Percentiles rank a stretch among this genome's conserved stretches.
phyloP scores from a whole-genome alignment of 1,284 basidiomycete species.

The Apiotrichum gamsii region DNA sequence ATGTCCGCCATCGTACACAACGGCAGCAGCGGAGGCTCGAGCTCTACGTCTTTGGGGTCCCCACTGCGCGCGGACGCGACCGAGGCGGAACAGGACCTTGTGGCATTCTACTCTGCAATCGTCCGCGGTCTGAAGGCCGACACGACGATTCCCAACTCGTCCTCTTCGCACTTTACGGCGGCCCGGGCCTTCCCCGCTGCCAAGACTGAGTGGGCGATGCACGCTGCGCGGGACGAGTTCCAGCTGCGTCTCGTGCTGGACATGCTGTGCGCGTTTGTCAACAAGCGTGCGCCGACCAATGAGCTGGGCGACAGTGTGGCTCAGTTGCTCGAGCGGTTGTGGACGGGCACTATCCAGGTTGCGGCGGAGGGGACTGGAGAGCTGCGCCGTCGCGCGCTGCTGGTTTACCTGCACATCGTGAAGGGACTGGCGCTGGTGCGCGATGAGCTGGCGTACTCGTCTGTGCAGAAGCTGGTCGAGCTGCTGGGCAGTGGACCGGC shows the following conservation, averaged over 20 bases:
- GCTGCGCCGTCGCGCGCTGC: constrained; percentile 22
- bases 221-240: constrained; percentile 51
- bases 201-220: constrained; percentile 58
- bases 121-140: constrained; percentile 58
- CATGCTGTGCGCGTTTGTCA: constrained; percentile 62
- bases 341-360: constrained; percentile 35
- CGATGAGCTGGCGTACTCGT: constrained; percentile 56
- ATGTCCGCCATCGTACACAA: constrained; percentile 54
- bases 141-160: constrained; percentile 4
- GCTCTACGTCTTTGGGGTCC: neutral
- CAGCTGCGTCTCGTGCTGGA: constrained; percentile 61
- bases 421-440: constrained; percentile 72
- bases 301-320: constrained; percentile 53
- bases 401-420: constrained; percentile 48
- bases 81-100: constrained; percentile 55
- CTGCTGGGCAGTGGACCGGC: constrained; percentile 57
- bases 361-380: constrained; percentile 21
- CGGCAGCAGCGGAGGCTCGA: constrained; percentile 47
- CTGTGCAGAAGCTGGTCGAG: constrained; percentile 61
- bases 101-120: constrained; percentile 62
- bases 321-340: constrained; percentile 48
- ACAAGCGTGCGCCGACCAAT: constrained; percentile 65
- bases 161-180: too few relatives aligned
- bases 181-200: constrained; percentile 54
- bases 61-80: constrained; percentile 1